Base-by-base conservation (phyloP, 2,329 filamentous ascomycete genomes). In the Neofusicoccum ribis region DNA sequence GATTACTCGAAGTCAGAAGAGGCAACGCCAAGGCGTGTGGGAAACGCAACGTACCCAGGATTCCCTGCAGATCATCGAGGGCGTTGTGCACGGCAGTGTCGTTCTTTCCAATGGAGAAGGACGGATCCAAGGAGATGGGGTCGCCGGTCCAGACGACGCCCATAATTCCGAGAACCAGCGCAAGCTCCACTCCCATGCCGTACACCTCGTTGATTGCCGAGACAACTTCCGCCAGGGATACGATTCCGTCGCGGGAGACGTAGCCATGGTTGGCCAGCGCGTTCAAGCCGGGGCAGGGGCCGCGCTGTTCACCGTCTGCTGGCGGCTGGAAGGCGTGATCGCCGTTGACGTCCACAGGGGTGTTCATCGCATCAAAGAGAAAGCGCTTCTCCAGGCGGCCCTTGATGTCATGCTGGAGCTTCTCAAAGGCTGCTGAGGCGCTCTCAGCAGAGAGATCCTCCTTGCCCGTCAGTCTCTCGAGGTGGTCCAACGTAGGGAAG, bases 91-190 rank as follows among this genome's bases (percentile, higher is more conserved):
- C 71, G 20, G 66, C 65, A 66, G 72, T 73, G 73, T 69, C 5
- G 76, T 68, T 8, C 72, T 65, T 6, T 73, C 70, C 63, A 72
- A 74, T 43, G n/a, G 47, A 39, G 31, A 8, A 20, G 66, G 81
- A 78, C 1, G 78, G 82, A 46, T 79, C 75, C 1, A 83, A 67
- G 0, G 84, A 84, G 0, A 85, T 67, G 4, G 81, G 80, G 66
- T 86, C 82, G 1, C 84, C 84, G 60, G 79, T 79, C 68, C 80
- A 80, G 11, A 82, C 79, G 14, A 80, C 82, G 6, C 81, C 82
- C 72, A 83, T 78, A 3, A 80, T 72, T n/a, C 79, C 77, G 3
- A 83, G 70, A 11, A 63, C 27, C 27, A 41, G 23, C 4, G 75
- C 73, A 0, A 84, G 68, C 15, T 82, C 82, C 17, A 82, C 58